phyloP scores from a whole-genome alignment of 129 eudicot genomes.

The Silybum marianum region DNA sequence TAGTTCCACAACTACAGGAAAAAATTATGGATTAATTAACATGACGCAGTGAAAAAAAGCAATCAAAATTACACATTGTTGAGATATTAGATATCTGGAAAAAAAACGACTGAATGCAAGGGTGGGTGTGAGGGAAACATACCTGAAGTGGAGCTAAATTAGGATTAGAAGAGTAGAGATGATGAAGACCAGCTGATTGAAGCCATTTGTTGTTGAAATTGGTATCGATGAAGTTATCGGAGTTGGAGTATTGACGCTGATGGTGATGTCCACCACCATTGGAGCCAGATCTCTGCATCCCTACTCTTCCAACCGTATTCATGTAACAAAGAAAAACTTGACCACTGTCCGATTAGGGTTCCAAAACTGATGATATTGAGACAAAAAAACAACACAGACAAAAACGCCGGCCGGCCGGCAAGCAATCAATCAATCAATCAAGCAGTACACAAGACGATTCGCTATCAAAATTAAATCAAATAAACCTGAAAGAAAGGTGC shows the following conservation, averaged over 20 bases:
- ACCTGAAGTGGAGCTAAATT: conserved; percentile 42
- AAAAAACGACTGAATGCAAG: not conserved
- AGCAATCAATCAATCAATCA: not conserved
- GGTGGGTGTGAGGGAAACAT: not conserved
- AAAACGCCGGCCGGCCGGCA: conserved; percentile 36
- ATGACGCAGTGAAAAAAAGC: not conserved
- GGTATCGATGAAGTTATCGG: conserved; percentile 61
- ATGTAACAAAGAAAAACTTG: conserved; percentile 27
- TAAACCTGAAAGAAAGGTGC: conserved; percentile 16
- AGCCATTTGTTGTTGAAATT: conserved; percentile 67
- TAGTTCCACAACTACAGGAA: not conserved
- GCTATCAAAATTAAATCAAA: not conserved
- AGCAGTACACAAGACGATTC: not conserved
- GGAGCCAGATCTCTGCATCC: conserved; percentile 60
- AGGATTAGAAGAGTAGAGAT: conserved; percentile 55
- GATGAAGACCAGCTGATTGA: conserved; percentile 78
- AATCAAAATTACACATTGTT: not conserved
- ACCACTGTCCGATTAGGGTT: conserved; percentile 24
- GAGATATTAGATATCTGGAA: not conserved
- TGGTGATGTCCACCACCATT: conserved; percentile 42
- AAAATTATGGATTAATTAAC: not conserved
- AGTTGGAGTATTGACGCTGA: conserved; percentile 64
- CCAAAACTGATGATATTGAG: conserved; percentile 1
- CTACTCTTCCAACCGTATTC: conserved; percentile 51
- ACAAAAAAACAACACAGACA: conserved; percentile 10